Percentiles rank a stretch among this genome's conserved stretches.
phyloP scores from a whole-genome alignment of 2,329 filamentous ascomycete species.

The Ascosphaera pollenicola region DNA sequence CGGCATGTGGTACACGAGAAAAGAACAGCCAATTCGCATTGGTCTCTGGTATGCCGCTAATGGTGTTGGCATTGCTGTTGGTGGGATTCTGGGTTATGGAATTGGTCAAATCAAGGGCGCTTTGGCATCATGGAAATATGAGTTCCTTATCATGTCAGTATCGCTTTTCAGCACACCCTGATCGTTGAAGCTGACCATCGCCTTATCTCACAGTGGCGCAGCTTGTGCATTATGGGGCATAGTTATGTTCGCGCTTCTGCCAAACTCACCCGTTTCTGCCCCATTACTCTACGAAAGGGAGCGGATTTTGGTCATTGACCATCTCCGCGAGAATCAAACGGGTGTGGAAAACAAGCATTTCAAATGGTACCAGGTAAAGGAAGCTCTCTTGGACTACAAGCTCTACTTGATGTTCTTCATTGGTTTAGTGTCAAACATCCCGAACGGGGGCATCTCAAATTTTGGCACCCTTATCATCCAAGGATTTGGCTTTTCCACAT shows the following conservation, averaged over 20 bases:
- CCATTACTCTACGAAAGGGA: slow-evolving; percentile 34
- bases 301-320: slow-evolving; percentile 23
- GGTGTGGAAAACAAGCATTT: slow-evolving; percentile 14
- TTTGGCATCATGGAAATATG: slow-evolving; percentile 41
- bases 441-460: slow-evolving; percentile 29
- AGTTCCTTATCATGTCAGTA: slow-evolving; percentile 39
- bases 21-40: slow-evolving; percentile 38
- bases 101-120: slow-evolving; percentile 37
- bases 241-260: slow-evolving; percentile 23
- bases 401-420: slow-evolving; percentile 16
- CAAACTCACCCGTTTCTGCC: slow-evolving; percentile 24
- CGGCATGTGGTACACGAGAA: slow-evolving; percentile 41
- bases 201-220: too few relatives aligned
- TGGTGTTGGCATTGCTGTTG: slow-evolving; percentile 35
- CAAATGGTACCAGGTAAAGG: slow-evolving; percentile 11
- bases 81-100: slow-evolving; percentile 33
- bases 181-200: too few relatives aligned
- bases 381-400: slow-evolving; percentile 15
- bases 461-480: slow-evolving; percentile 38
- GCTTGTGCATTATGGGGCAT: too few relatives aligned
- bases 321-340: slow-evolving; percentile 17
- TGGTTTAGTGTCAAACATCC: slow-evolving; percentile 15
- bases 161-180: too few relatives aligned
- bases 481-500: slow-evolving; percentile 32
- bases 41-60: slow-evolving; percentile 38